Evolutionary conservation across 2,329 filamentous ascomycete species (phyloP), one percentile per base, ranked within the genome.

Genomic region (Tolypocladium album): DNA sequence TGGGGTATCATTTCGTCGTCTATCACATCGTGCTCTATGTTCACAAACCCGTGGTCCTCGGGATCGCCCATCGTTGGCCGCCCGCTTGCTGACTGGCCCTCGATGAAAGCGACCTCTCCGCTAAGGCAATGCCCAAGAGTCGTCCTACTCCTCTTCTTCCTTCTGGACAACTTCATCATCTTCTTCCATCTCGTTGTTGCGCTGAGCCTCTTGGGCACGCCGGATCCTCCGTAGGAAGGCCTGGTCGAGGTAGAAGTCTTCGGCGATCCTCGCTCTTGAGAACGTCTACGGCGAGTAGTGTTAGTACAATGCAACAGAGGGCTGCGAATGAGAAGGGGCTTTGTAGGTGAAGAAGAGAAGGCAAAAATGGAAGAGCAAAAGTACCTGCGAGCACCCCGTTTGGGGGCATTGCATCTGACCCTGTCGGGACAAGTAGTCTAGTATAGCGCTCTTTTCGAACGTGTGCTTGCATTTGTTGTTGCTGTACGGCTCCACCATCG

Each of bases 381-480:
- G n/a, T 72, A 85, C 83, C 75, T 82, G 75, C 56, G 77, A 75
- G 69, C 88, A 92, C 1, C 88, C 88, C 2, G 81, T 74, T 60
- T 85, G 80, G 0, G 88, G 88, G 69, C 88, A 92, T 58, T 81
- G 76, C 0, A 82, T 76, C 57, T 70, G 59, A 64, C 73, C 58
- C 57, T 67, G 61, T 65, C 67, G 59, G 78, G 78, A 69, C 77
- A 86, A 52, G 62, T 76, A 76, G n/a, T 84, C 80, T 31, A 82
- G 60, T 45, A 92, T 86, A 0, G 84, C 83, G 1, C 70, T 67
- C 70, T 83, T 87, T 68, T 92, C 87, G 68, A 90, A 92, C 0
- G 82, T 86, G 70, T 92, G 89, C 59, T 82, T 85, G 75, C 89
- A 92, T 64, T 83, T 82, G 17, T 69, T 75, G 66, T 83, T 89